Percentiles rank a stretch among this genome's conserved stretches.
Evolutionary conservation across 192 early-diverging fungal species (phyloP).

Genomic region (Backusella parvicylindrica): DNA sequence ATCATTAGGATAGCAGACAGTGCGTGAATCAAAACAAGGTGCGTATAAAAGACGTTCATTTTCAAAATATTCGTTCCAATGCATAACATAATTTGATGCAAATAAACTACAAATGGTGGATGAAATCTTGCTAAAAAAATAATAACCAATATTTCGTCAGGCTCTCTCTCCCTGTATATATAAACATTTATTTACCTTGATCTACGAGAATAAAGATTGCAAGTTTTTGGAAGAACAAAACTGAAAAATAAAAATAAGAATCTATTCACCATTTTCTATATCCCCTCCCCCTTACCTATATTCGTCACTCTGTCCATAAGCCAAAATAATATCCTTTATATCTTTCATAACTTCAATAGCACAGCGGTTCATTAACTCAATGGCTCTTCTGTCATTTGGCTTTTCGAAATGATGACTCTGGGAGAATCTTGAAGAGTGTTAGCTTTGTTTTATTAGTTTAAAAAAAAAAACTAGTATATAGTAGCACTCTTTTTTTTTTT

Average conservation of each 20-base stretch:
- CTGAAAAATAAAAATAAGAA: constrained; percentile 25
- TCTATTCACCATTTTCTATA: neutral
- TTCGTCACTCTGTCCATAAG: constrained; percentile 95
- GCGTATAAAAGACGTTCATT: constrained; percentile 64
- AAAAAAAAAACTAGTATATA: neutral
- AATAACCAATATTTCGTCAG: neutral
- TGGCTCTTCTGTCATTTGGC: constrained; percentile 74
- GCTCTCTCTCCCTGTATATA: neutral
- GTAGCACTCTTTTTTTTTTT: no score
- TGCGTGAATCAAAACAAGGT: constrained; percentile 90
- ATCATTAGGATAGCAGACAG: constrained; percentile 82
- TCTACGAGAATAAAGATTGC: constrained; percentile 70
- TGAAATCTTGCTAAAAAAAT: constrained; percentile 64
- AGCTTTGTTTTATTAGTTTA: neutral
- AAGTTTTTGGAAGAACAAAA: constrained; percentile 66
- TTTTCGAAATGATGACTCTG: constrained; percentile 68
- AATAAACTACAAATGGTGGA: constrained; percentile 83
- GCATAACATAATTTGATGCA: constrained; percentile 79
- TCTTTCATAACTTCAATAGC: constrained; percentile 79
- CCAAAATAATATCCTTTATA: constrained; percentile 73
- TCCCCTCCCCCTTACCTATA: constrained; percentile 50
- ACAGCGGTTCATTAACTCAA: constrained; percentile 80
- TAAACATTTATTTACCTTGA: constrained; percentile 41
- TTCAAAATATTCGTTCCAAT: constrained; percentile 76
- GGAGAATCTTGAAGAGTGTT: constrained; percentile 73